These are phyloP conservation scores for Quercus lobata DNA, from an alignment of 331 rosid genomes.

Conservation along the genomic window DNA sequence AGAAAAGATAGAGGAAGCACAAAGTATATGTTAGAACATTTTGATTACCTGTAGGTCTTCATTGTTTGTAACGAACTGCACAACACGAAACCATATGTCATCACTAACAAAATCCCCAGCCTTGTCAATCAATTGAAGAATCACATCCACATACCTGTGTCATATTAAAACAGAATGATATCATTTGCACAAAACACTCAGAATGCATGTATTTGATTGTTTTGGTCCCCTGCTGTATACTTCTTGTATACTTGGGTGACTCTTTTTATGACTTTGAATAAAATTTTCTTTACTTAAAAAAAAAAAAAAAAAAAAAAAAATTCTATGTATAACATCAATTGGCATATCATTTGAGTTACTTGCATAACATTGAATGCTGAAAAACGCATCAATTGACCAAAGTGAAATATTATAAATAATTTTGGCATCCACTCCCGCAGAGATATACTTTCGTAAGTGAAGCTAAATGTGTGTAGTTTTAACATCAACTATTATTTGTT, in stretches of 20 bases:
- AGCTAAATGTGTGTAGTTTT: background rate
- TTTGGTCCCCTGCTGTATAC: too few species aligned
- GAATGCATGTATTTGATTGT: background rate
- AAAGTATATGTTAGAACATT: conserved; percentile 13
- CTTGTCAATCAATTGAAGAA: conserved; percentile 98
- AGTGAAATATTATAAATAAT: background rate
- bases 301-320: background rate
- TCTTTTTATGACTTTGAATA: too few species aligned
- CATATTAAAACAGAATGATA: conserved; percentile 20
- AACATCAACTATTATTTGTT: background rate
- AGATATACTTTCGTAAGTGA: background rate
- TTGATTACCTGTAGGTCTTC: conserved; percentile 94
- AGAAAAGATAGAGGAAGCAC: background rate
- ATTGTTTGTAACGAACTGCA: conserved; percentile 96
- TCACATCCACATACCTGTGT: conserved; percentile 93
- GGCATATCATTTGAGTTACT: too few species aligned
- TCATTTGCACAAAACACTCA: background rate
- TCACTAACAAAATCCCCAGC: conserved; percentile 99
- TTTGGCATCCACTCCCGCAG: background rate
- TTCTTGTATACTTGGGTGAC: too few species aligned
- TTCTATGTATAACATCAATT: too few species aligned
- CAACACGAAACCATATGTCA: conserved; percentile 99
- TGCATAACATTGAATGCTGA: too few species aligned
- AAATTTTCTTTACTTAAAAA: too few species aligned
- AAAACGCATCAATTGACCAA: too few species aligned